phyloP scores from a whole-genome alignment of 2,329 filamentous ascomycete species.

The Stromatinia cepivora region DNA sequence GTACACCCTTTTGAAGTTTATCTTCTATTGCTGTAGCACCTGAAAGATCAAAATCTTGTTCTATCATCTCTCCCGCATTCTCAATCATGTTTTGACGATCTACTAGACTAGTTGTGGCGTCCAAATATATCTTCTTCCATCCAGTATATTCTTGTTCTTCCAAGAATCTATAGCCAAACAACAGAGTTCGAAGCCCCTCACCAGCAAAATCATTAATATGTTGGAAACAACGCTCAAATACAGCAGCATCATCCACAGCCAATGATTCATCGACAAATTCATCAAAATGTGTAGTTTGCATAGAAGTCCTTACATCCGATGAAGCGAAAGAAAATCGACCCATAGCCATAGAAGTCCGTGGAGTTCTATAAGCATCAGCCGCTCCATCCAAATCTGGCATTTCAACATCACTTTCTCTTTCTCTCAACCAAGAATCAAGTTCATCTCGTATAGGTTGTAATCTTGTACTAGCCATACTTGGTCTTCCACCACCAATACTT shows the following conservation, averaged over 20 bases:
- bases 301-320: constrained; percentile 41
- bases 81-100: constrained; percentile 79
- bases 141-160: constrained; percentile 68
- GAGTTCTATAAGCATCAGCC: constrained; percentile 42
- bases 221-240: constrained; percentile 73
- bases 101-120: constrained; percentile 79
- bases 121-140: constrained; percentile 77
- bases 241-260: constrained; percentile 56
- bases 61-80: constrained; percentile 75
- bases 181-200: constrained; percentile 79
- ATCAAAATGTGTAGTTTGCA: constrained; percentile 52
- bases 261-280: constrained; percentile 60
- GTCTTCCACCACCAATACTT: constrained; percentile 35
- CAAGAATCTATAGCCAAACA: constrained; percentile 79
- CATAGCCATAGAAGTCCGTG: constrained; percentile 45
- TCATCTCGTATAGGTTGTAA: constrained; percentile 43
- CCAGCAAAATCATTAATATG: constrained; percentile 87
- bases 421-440: constrained; percentile 40
- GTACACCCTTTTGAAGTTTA: constrained; percentile 85
- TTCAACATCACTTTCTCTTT: constrained; percentile 49
- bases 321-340: constrained; percentile 37
- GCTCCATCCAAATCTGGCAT: constrained; percentile 44
- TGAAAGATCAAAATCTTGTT: constrained; percentile 78
- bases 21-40: constrained; percentile 94
- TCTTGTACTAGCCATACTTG: constrained; percentile 38